A percentile compares a stretch with the other conserved stretches of the same genome.
Evolutionary conservation across 1,139 yeast species (phyloP).

Genomic region (Yamadazyma atmosphaerica): DNA sequence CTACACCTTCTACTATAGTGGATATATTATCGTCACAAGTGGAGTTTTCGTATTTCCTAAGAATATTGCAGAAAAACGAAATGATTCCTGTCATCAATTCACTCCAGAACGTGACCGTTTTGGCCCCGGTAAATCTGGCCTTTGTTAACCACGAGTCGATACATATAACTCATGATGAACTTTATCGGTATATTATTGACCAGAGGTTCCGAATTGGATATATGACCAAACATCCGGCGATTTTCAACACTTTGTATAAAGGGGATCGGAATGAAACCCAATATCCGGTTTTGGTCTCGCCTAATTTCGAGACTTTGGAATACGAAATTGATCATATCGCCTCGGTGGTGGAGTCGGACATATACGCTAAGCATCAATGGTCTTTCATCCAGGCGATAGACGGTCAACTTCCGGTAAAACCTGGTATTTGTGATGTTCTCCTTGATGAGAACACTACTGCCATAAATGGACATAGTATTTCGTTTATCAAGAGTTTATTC

Average conservation of each 20-base stretch:
- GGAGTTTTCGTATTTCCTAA: slow-evolving; percentile 69
- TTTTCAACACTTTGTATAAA: slow-evolving; percentile 32
- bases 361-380: slow-evolving; percentile 65
- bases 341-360: slow-evolving; percentile 60
- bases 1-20: slow-evolving; percentile 56
- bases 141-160: slow-evolving; percentile 33
- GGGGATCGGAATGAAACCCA: slow-evolving; percentile 10
- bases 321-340: slow-evolving; percentile 50
- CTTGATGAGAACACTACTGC: slow-evolving; percentile 13
- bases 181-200: slow-evolving; percentile 36
- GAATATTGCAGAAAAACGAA: slow-evolving; percentile 65
- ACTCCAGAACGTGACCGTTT: slow-evolving; percentile 65
- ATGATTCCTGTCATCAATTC: slow-evolving; percentile 68
- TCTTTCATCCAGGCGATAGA: slow-evolving; percentile 78
- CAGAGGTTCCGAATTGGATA: slow-evolving; percentile 39
- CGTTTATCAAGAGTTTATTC: slow-evolving; percentile 30
- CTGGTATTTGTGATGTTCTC: slow-evolving; percentile 42
- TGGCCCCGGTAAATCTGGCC: slow-evolving; percentile 89
- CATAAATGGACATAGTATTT: slow-evolving; percentile 23
- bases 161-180: slow-evolving; percentile 20
- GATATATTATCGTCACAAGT: slow-evolving; percentile 75
- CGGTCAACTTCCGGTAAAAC: slow-evolving; percentile 45
- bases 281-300: slow-evolving; percentile 30
- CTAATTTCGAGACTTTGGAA: slow-evolving; percentile 29
- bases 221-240: slow-evolving; percentile 25